Evolutionary conservation across 495 filamentous ascomycete species (phyloP), one percentile per base, ranked within the genome.

Genomic region (Talaromyces borbonicus): DNA sequence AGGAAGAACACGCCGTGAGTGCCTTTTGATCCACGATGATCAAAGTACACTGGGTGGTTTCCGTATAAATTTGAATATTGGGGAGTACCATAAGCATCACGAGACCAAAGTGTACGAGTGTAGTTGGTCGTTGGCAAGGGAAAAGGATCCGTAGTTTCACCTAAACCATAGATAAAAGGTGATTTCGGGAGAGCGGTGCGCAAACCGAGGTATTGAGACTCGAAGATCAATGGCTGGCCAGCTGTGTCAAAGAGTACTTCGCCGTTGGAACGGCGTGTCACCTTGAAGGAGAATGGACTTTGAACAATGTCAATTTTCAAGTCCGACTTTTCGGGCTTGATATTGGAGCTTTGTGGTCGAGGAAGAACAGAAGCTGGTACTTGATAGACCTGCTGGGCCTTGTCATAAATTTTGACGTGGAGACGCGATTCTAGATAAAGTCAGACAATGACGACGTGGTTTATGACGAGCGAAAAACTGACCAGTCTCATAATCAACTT

Each of bases 1-100:
- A 89, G 62, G 40, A 92, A 67, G 61, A 94, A 85, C 16, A 92
- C 87, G 31, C 83, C 88, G 57, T 93, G 87, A 2, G 85, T 83
- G 12, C 83, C 81, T 9, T 69, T 60, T 15, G 61, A 61, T 2
- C 68, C 71, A 8, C 88, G 77, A 56, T 87, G 82, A 49, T 93
- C 88, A 51, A 84, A 81, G 63, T 94, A 95, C 9, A 95, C 69
- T 0, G 88, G 88, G 53, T 94, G 88, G 49, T 74, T 79, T 5
- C 87, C 85, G 52, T 95, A 94, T 16, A 92, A 59, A 56, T 94
- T 95, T n/a, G 74, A 69, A 43, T 82, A 75, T 7, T 76, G 60
- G 7, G 75, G 77, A 47, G 85, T 72, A 3, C 65, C 66, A 52
- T 83, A 88, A 0, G 84, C 60, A 61, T 92, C 87, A 39, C 85